Evolutionary conservation across 371 early-diverging fungal species (phyloP), one percentile per base, ranked within the genome.

Genomic region (Mucor lusitanicus): DNA sequence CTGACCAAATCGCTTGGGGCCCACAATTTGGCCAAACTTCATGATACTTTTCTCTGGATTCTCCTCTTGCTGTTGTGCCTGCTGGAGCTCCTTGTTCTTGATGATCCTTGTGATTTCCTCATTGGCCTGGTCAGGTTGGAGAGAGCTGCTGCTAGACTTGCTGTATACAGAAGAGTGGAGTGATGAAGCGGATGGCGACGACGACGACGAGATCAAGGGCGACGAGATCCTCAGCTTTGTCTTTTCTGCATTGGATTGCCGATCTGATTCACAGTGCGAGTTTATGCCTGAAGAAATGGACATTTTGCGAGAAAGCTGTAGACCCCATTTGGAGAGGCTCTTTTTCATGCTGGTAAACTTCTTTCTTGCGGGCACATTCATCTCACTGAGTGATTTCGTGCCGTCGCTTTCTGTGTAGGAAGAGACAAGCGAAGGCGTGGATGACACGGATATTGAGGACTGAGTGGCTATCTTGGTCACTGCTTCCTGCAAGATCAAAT

Each of bases 1-100:
- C 8, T 66, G 58, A 13, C 74, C 74, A 57, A 74, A 74, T 28
- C 71, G 59, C 55, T 77, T 74, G 3, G 72, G 74, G 3, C 59
- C 55, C 25, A 53, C 44, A 6, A 69, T 59, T 13, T 69, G 69
- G 12, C 69, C 69, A 32, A 69, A 58, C 8, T 62, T 63, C 69
- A 64, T 69, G n/a, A 59, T 33, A 15, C 64, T 69, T 50, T 25
- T 50, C 12, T 23, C 50, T 9, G 50, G 13, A 25, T 23, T 50
- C 4, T 50, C 50, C 7, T 19, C 32, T 46, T 48, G 33, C 9
- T 30, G 46, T 21, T 33, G 32, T 21, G 3, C 7, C 17, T 39
- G 59, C 27, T 50, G 50, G 12, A 19, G 21, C 21, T 50, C 50
- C 23, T 50, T 50, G 25, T 25, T 50, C 12, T 50, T 50, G 9